These are phyloP conservation scores for Halophytophthora polymorphica DNA, from an alignment of 352 stramenopile genomes.

Conservation along the genomic window DNA sequence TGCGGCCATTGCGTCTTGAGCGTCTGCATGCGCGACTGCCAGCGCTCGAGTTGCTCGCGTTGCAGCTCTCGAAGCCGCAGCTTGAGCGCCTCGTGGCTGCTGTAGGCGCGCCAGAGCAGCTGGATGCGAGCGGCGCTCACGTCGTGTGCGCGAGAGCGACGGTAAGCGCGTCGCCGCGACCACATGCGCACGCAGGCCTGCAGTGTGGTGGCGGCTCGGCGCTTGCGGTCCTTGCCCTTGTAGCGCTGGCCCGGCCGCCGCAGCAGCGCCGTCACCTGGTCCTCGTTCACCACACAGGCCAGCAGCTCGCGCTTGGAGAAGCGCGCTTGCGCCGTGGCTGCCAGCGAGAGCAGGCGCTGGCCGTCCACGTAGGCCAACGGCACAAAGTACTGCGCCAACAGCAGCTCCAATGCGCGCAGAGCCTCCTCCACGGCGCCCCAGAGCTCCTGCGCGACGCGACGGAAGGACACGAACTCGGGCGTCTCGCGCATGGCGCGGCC, in stretches of 20 bases:
- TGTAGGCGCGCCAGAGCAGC: constrained; percentile 51
- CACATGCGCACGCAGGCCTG: constrained; percentile 75
- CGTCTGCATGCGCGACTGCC: constrained; percentile 42
- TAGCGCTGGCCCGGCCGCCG: constrained; percentile 72
- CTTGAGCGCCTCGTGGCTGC: constrained; percentile 39
- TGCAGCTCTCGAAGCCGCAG: constrained; percentile 33
- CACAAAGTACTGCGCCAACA: constrained; percentile 83
- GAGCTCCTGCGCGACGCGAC: constrained; percentile 67
- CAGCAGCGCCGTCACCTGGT: constrained; percentile 72
- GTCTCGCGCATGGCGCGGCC: constrained; percentile 74
- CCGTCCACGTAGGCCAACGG: constrained; percentile 86
- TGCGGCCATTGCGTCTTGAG: constrained; percentile 53
- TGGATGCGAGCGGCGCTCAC: constrained; percentile 60
- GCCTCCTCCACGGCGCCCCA: constrained; percentile 82
- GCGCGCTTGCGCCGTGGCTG: constrained; percentile 49
- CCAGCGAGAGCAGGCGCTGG: constrained; percentile 67
- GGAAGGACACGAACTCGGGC: constrained; percentile 86
- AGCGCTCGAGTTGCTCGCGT: constrained; percentile 33
- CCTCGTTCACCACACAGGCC: constrained; percentile 83
- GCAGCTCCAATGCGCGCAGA: constrained; percentile 62
- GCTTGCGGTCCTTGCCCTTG: constrained; percentile 66
- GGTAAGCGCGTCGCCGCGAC: constrained; percentile 38
- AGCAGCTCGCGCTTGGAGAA: constrained; percentile 67
- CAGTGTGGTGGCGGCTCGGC: constrained; percentile 62
- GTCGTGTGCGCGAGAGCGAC: constrained; percentile 32